Evolutionary conservation across 2,329 filamentous ascomycete genomes (phyloP).

Genomic region (Didymella arachidicola): DNA sequence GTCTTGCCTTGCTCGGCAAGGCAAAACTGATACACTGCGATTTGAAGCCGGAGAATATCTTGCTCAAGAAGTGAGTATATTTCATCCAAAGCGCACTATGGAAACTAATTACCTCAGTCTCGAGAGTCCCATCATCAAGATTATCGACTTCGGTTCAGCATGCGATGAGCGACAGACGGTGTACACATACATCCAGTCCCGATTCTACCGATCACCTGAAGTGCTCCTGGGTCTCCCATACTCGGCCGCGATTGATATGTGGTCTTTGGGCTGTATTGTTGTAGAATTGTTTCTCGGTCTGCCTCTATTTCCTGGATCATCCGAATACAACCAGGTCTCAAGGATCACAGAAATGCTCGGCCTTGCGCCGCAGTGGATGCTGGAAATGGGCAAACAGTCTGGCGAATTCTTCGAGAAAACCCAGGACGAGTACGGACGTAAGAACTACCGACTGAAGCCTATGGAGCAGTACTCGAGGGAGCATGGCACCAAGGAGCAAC

Average conservation of each 20-base stretch:
- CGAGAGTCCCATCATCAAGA: slow-evolving; percentile 99
- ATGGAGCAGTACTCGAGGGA: slow-evolving; percentile 98
- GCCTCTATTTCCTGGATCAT: slow-evolving; percentile 94
- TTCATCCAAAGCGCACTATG: too few relatives aligned
- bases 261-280: slow-evolving; percentile 97
- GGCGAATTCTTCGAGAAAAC: slow-evolving; percentile 96
- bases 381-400: slow-evolving; percentile 97
- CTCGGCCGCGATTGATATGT: slow-evolving; percentile 99
- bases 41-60: slow-evolving; percentile 96
- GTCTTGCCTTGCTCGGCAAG: slow-evolving; percentile 90
- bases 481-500: slow-evolving; percentile 95
- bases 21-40: slow-evolving; percentile 97
- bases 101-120: slow-evolving; percentile 60
- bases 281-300: slow-evolving; percentile 96
- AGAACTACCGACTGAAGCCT: slow-evolving; percentile 89
- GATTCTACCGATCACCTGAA: slow-evolving; percentile 97
- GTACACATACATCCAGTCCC: slow-evolving; percentile 98
- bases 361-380: slow-evolving; percentile 97
- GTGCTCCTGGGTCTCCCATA: slow-evolving; percentile 95
- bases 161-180: slow-evolving; percentile 98
- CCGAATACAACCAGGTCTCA: slow-evolving; percentile 98
- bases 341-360: slow-evolving; percentile 98
- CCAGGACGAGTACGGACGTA: slow-evolving; percentile 88
- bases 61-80: slow-evolving; percentile 81
- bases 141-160: slow-evolving; percentile 98